These are phyloP conservation scores for Boletus coccyginus DNA, from an alignment of 768 basidiomycete species.

Conservation along the genomic window DNA sequence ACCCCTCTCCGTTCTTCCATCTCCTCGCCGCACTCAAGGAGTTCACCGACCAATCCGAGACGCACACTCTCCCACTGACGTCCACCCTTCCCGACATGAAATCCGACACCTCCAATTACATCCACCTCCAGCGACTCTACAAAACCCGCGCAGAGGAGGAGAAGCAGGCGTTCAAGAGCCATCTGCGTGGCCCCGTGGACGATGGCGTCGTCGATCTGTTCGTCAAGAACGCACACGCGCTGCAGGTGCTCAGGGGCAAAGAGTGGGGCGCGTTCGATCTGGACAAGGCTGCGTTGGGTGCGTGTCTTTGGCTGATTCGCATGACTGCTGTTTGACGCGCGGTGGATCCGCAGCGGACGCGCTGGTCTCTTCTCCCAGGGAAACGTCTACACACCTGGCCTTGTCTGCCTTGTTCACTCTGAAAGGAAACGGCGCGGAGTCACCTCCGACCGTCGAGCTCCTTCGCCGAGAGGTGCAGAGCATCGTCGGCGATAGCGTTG, in stretches of 20 bases:
- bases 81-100: conserved; percentile 95
- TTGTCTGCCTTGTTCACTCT: conserved; percentile 55
- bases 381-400: conserved; percentile 68
- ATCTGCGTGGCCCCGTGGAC: conserved; percentile 44
- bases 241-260: conserved; percentile 63
- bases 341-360: conserved; percentile 36
- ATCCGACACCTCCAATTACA: conserved; percentile 79
- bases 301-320: not conserved
- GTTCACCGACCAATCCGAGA: conserved; percentile 54
- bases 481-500: conserved; percentile 47
- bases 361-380: conserved; percentile 45
- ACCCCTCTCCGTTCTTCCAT: conserved; percentile 71
- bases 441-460: conserved; percentile 45
- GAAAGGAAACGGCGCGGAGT: conserved; percentile 27
- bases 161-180: conserved; percentile 51
- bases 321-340: not conserved
- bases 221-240: conserved; percentile 75
- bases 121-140: conserved; percentile 83
- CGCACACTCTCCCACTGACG: conserved; percentile 75
- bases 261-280: conserved; percentile 56
- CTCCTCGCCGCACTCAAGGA: conserved; percentile 70
- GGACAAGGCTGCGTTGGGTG: conserved; percentile 51
- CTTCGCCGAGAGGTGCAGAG: conserved; percentile 50
- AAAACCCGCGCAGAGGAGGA: conserved; percentile 73
- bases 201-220: conserved; percentile 64